Evolutionary conservation across 2,329 filamentous ascomycete species (phyloP), one percentile per base, ranked within the genome.

Genomic region (Penicillium crustosum): DNA sequence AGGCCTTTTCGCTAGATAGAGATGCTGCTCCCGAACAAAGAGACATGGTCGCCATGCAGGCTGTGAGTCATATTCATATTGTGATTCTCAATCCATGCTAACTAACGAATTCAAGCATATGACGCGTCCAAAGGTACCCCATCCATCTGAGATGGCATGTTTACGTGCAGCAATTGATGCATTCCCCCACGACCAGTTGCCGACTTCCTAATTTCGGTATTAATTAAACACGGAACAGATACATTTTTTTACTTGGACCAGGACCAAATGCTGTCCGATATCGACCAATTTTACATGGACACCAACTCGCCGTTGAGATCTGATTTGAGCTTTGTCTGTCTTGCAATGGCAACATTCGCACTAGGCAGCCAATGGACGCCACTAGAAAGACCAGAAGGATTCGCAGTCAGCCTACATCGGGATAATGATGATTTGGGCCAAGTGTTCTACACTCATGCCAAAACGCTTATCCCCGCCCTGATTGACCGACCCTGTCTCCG

Each of bases 341-440:
- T 65, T 19, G 57, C 45, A 17, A 49, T 65, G 50, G 61, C 61
- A 23, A 49, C 49, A 12, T 62, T 65, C 19, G 73, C 72, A 0
- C 55, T 75, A 6, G 72, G 71, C 0, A 74, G 73, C 33, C 74
- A 76, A 31, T 75, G 71, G 68, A 72, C 72, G 1, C 61, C 66
- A 0, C 55, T 75, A 6, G 70, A 70, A 35, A 64, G 61, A 43
- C 69, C 70, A 0, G 64, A 66, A 4, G 59, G 19, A 45, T 59
- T 21, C 2, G 45, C 15, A 8, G 29, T 38, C 29, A 49, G 29
- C 15, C 19, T 50, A 3, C 27, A 53, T n/a, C 56, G 38, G 4
- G 53, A 57, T 4, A 38, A 64, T 36, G 53, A 41, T 39, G 70
- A 75, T 41, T 65, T 72, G 0, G 73, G 73, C 2, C 53, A 66